phyloP scores from a whole-genome alignment of 495 filamentous ascomycete species.

The Penicillium turbatum region DNA sequence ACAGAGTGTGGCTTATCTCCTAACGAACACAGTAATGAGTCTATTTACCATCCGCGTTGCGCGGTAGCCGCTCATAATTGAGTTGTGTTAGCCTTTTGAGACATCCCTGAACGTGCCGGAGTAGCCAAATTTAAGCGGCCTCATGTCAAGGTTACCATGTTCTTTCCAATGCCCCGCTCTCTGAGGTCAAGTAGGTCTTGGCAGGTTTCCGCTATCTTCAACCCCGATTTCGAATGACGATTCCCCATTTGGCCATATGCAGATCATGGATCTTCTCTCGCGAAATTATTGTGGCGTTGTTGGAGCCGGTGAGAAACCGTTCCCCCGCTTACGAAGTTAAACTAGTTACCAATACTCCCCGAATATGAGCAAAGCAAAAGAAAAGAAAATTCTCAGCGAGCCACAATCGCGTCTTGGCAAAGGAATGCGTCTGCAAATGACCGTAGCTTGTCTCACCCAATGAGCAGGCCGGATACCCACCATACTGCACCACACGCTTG shows the following conservation, averaged over 20 bases:
- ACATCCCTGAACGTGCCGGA: slow-evolving; percentile 7
- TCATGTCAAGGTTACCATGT: slow-evolving; percentile 5
- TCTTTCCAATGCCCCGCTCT: slow-evolving; percentile 4
- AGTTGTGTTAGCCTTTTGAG: slow-evolving; percentile 4
- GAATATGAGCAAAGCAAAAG: slow-evolving; percentile 3
- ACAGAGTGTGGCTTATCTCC: not conserved
- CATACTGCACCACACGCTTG: slow-evolving; percentile 17
- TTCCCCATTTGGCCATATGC: slow-evolving; percentile 9
- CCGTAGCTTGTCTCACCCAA: slow-evolving; percentile 17
- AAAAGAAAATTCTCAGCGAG: slow-evolving; percentile 17
- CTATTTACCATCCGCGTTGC: slow-evolving; percentile 7
- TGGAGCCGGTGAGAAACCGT: slow-evolving; percentile 4
- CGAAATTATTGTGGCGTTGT: slow-evolving; percentile 3
- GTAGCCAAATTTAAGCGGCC: not conserved
- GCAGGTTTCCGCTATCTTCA: not conserved
- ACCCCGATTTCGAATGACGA: not conserved
- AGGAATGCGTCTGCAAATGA: slow-evolving; percentile 18
- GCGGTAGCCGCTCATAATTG: slow-evolving; percentile 18
- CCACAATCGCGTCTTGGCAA: slow-evolving; percentile 22
- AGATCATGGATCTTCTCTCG: slow-evolving; percentile 10
- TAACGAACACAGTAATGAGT: not conserved
- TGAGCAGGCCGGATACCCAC: slow-evolving; percentile 11
- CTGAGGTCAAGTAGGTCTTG: not conserved
- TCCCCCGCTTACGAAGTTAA: slow-evolving; percentile 9
- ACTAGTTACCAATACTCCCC: not conserved